A percentile compares a stretch with the other conserved stretches of the same genome.
phyloP scores from a whole-genome alignment of 169 alveolate genomes.

The Cryptosporidium andersoni region DNA sequence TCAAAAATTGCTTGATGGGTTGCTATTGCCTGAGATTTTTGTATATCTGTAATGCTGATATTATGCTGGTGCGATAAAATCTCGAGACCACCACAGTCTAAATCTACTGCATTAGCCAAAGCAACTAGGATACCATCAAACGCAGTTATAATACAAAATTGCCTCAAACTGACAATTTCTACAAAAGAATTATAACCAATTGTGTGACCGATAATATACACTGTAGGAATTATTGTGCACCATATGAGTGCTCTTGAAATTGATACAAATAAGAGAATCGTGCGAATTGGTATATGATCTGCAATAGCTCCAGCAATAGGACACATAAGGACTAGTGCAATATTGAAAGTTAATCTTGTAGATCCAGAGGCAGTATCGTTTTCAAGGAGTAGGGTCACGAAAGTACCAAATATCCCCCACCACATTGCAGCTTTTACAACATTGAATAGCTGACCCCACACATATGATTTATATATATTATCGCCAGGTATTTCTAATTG shows the following conservation, averaged over 20 bases:
- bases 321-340: conserved; percentile 19
- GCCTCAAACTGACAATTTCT: conserved; percentile 11
- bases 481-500: conserved; percentile 8
- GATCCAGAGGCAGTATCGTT: conserved; percentile 30
- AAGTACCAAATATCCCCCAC: conserved; percentile 64
- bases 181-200: background rate
- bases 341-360: conserved; percentile 36
- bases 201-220: conserved; percentile 3
- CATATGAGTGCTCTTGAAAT: conserved; percentile 21
- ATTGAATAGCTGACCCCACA: conserved; percentile 42
- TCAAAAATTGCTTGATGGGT: conserved; percentile 38
- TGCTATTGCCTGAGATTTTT: conserved; percentile 38
- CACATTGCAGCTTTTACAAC: conserved; percentile 53
- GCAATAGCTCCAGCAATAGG: conserved; percentile 34
- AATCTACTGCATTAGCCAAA: conserved; percentile 28
- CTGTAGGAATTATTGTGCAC: conserved; percentile 21
- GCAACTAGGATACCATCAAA: conserved; percentile 38
- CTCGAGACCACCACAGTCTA: conserved; percentile 50
- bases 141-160: conserved; percentile 21
- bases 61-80: conserved; percentile 20
- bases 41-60: conserved; percentile 34
- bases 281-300: conserved; percentile 2
- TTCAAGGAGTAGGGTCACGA: conserved; percentile 21
- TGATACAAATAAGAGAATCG: conserved; percentile 16
- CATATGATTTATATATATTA: conserved; percentile 26